Evolutionary conservation across 345 rosid species (phyloP), one percentile per base, ranked within the genome.

Genomic region (Sisymbrium irio): DNA sequence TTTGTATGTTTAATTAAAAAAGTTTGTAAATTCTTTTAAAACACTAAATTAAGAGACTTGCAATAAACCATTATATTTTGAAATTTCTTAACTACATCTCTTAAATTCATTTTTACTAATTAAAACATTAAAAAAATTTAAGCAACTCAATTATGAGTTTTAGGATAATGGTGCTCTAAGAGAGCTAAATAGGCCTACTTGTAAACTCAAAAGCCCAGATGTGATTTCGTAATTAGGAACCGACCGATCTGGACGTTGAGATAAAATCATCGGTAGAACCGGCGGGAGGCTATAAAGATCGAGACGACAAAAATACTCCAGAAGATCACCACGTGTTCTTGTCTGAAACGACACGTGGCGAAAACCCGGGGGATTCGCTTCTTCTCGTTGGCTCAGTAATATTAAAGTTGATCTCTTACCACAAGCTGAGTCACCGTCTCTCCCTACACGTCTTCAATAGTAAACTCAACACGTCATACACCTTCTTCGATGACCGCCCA

Each of bases 401-500:
- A 25, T 53, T 41, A 12, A 62, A 46, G 51, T 9, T 59, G 49
- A 69, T 64, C 75, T 32, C 40, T 65, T 67, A 47, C 0, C 3
- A 71, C 55, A 46, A 59, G 73, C 60, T 74, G 78, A 78, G 71
- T 72, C 78, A 62, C 37, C 7, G 11, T 9, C 14, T 17, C 6
- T 37, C 5, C 28, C 22, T 33, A 76, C 85, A 83, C 81, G 84
- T 85, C 19, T 19, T 75, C 79, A 20, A 4, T 4, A 10, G 18
- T 11, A 17, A 17, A 50, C 35, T 56, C 30, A 56, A 78, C 86
- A 82, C 84, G 65, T 84, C 81, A 80, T 75, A 63, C 28, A 77
- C 76, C 5, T 61, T 15, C 72, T 49, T 3, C 35, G 30, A 20
- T 19, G 62, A 59, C 73, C 76, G 72, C 45, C 54, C 57, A 71